Base-by-base conservation (phyloP, 1,139 yeast species). In the Kurtzmaniella quercitrusa region DNA sequence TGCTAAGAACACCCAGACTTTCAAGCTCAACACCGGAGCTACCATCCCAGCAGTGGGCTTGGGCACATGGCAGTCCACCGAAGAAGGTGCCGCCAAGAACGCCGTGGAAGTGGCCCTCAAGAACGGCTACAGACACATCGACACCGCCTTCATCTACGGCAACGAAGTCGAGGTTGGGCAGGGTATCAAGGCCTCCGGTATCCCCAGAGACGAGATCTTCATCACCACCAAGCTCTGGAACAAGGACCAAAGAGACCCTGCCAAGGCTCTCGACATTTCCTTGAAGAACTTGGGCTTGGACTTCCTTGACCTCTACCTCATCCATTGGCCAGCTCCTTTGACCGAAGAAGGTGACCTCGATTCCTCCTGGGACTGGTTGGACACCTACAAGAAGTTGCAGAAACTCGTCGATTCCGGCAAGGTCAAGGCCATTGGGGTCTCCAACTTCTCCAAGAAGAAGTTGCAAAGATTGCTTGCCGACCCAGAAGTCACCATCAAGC, bases 151-250 rank as follows among this genome's bases (percentile, higher is more conserved):
- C 39, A 75, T 77, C 43, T 85, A 85, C 62, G 68, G 68, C 23
- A 85, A 85, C 57, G 93, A 85, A 59, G 79, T 64, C 34, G 77
- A 72, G 43, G 87, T 87, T 43, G 95, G 95, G 39, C 55, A 59
- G 43, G 83, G 77, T 24, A 80, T 85, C 59, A 77, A 67, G 47
- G 84, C 83, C 44, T 79, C 86, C 34, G 82, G 82, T 39, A 70
- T 85, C 43, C 81, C 85, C 43, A 75, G 96, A 59, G 79, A 76
- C 42, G 84, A 87, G 40, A 54, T 89, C 45, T 89, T 83, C 52
- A 66, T 89, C 51, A 87, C 95, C 54, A 86, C 96, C 52, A 89
- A 89, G 63, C 70, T 88, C 51, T 84, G 90, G 87, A 76, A 82
- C 48, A 66, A 82, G 34, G 81, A 77, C 57, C 90, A 85, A 57